phyloP scores from a whole-genome alignment of 2,329 filamentous ascomycete species.

The Claviceps lovelessii region DNA sequence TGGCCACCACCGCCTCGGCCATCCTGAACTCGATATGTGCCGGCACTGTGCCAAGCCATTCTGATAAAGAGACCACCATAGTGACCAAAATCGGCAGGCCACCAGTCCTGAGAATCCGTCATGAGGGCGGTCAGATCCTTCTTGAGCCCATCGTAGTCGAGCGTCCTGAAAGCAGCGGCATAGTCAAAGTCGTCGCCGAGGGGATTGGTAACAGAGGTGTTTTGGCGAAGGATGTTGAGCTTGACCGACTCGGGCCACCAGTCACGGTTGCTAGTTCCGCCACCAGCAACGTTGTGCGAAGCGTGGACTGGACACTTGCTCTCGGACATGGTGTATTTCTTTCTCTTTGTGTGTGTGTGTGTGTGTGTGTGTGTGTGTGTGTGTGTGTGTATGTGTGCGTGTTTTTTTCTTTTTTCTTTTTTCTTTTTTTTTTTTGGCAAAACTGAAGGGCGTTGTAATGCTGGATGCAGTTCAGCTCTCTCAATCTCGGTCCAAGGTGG shows the following conservation, averaged over 20 bases:
- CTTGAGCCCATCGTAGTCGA: slow-evolving; percentile 49
- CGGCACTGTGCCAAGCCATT: slow-evolving; percentile 69
- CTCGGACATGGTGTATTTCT: slow-evolving; percentile 11
- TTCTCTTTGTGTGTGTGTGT: too few species aligned
- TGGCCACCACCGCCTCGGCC: slow-evolving; percentile 61
- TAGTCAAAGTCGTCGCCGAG: slow-evolving; percentile 56
- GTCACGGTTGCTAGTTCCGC: slow-evolving; percentile 53
- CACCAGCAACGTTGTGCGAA: slow-evolving; percentile 34
- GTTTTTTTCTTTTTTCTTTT: too few species aligned
- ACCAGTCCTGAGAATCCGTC: slow-evolving; percentile 69
- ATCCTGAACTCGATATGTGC: slow-evolving; percentile 62
- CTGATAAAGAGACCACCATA: slow-evolving; percentile 70
- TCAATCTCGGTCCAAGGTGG: neutral
- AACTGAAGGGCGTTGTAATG: neutral
- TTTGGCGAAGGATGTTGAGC: slow-evolving; percentile 61
- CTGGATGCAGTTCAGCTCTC: neutral
- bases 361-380: too few species aligned
- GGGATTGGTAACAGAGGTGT: slow-evolving; percentile 49
- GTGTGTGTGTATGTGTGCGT: too few species aligned
- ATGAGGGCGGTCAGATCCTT: slow-evolving; percentile 57
- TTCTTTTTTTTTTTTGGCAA: neutral
- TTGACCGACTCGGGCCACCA: slow-evolving; percentile 61
- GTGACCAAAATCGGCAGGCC: slow-evolving; percentile 71
- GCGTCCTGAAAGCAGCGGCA: slow-evolving; percentile 52
- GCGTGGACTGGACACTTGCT: slow-evolving; percentile 19